These are phyloP conservation scores for Ogataea paraovalis DNA, from an alignment of 805 yeast species.

Conservation along the genomic window DNA sequence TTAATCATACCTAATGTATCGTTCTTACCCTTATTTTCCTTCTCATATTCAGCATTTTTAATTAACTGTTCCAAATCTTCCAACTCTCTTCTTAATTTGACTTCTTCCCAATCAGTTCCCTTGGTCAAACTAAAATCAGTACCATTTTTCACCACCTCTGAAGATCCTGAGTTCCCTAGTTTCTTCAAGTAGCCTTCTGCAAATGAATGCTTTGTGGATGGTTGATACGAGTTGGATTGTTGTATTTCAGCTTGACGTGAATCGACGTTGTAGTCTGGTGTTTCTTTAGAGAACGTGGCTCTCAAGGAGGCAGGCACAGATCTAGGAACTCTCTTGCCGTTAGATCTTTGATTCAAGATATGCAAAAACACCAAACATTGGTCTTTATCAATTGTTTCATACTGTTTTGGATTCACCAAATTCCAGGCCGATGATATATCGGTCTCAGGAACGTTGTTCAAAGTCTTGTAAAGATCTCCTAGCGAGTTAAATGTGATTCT, in stretches of 20 bases:
- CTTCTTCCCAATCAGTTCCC: slow-evolving; percentile 93
- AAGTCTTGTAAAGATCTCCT: slow-evolving; percentile 61
- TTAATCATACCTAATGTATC: slow-evolving; percentile 32
- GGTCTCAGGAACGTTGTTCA: slow-evolving; percentile 70
- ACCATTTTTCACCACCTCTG: slow-evolving; percentile 36
- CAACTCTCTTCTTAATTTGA: slow-evolving; percentile 73
- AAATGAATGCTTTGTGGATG: slow-evolving; percentile 35
- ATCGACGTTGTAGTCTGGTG: slow-evolving; percentile 64
- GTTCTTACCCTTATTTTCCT: slow-evolving; percentile 32
- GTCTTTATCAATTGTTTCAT: slow-evolving; percentile 87
- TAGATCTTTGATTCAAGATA: slow-evolving; percentile 80
- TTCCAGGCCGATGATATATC: slow-evolving; percentile 94
- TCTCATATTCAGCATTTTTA: slow-evolving; percentile 48
- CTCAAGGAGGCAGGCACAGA: slow-evolving; percentile 92
- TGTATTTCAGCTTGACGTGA: slow-evolving; percentile 42
- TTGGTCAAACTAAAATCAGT: slow-evolving; percentile 69
- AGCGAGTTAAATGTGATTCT: slow-evolving; percentile 73
- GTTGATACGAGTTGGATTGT: slow-evolving; percentile 8
- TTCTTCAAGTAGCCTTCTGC: slow-evolving; percentile 53
- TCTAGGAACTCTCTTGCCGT: slow-evolving; percentile 78
- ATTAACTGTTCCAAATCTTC: slow-evolving; percentile 68
- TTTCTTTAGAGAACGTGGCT: slow-evolving; percentile 86
- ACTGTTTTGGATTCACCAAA: slow-evolving; percentile 84
- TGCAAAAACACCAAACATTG: slow-evolving; percentile 88
- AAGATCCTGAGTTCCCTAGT: slow-evolving; percentile 46